Evolutionary conservation across 2,329 filamentous ascomycete genomes (phyloP).

Genomic region (Trichothecium roseum): DNA sequence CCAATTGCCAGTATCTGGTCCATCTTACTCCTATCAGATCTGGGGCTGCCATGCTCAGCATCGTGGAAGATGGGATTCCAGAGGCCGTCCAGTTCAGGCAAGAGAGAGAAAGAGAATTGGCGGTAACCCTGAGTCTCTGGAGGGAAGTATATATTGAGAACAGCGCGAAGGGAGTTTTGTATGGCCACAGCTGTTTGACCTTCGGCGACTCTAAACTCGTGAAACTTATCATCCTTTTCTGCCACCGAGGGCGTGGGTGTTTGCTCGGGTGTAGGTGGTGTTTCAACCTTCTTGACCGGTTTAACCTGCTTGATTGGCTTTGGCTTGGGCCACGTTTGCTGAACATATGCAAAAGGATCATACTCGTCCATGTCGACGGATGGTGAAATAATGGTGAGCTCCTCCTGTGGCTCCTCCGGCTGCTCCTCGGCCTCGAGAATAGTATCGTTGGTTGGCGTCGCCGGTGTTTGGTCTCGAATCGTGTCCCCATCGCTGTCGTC

Average conservation of each 20-base stretch:
- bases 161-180: constrained; percentile 46
- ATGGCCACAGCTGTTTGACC: constrained; percentile 39
- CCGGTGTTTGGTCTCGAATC: constrained; percentile 11
- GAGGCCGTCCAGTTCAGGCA: constrained; percentile 37
- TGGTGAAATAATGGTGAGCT: constrained; percentile 7
- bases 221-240: constrained; percentile 27
- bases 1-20: constrained; percentile 53
- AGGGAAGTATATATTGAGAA: constrained; percentile 41
- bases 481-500: constrained; percentile 11
- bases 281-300: constrained; percentile 13
- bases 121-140: constrained; percentile 33
- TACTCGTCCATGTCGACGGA: constrained; percentile 27
- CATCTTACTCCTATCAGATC: constrained; percentile 26
- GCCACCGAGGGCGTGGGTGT: constrained; percentile 27
- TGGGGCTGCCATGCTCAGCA: constrained; percentile 15
- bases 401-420: constrained; percentile 5
- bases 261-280: constrained; percentile 31
- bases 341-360: constrained; percentile 32
- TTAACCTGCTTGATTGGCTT: constrained; percentile 7
- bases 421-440: constrained; percentile 1
- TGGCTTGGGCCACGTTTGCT: constrained; percentile 13
- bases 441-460: constrained; percentile 14
- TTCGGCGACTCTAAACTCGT: constrained; percentile 29
- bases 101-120: constrained; percentile 35
- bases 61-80: constrained; percentile 43